These are phyloP conservation scores for Trichosporon sp. DNA, from an alignment of 1,284 basidiomycete species.

Conservation along the genomic window DNA sequence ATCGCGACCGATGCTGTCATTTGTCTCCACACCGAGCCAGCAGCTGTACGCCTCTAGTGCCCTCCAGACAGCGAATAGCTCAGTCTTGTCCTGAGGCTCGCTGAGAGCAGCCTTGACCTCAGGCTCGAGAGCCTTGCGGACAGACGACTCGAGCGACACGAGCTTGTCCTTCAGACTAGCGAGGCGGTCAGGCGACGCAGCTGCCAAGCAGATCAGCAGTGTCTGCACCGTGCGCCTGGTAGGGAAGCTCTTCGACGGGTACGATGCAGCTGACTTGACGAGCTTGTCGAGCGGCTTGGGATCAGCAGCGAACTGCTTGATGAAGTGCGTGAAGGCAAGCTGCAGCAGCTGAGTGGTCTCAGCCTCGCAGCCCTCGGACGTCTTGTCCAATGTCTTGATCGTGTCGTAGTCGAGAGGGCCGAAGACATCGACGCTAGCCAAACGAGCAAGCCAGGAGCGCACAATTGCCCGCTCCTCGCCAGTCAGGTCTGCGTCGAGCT, in stretches of 20 bases:
- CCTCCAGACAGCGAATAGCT: slow-evolving; percentile 3
- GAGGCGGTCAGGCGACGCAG: background rate
- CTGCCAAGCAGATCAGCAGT: background rate
- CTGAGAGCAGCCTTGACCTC: background rate
- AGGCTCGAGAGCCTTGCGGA: background rate
- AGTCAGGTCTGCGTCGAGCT: slow-evolving; percentile 1
- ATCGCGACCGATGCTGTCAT: background rate
- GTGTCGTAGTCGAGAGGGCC: slow-evolving; percentile 15
- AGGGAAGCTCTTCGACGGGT: background rate
- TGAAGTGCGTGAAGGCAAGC: slow-evolving; percentile 8
- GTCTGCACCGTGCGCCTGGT: background rate
- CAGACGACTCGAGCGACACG: slow-evolving; percentile 6
- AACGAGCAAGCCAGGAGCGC: slow-evolving; percentile 18
- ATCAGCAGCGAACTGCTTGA: background rate
- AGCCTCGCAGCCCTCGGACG: background rate
- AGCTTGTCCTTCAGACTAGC: background rate
- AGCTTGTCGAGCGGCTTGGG: background rate
- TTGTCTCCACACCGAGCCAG: background rate
- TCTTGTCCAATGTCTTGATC: slow-evolving; percentile 13
- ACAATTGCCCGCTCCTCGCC: slow-evolving; percentile 8
- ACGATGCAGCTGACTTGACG: background rate
- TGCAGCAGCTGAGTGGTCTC: background rate
- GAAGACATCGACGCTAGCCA: slow-evolving; percentile 13
- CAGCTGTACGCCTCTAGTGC: slow-evolving; percentile 2
- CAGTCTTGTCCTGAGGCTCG: background rate